Evolutionary conservation across 2,329 filamentous ascomycete species (phyloP), one percentile per base, ranked within the genome.

Genomic region (Herpotrichia juniperi): DNA sequence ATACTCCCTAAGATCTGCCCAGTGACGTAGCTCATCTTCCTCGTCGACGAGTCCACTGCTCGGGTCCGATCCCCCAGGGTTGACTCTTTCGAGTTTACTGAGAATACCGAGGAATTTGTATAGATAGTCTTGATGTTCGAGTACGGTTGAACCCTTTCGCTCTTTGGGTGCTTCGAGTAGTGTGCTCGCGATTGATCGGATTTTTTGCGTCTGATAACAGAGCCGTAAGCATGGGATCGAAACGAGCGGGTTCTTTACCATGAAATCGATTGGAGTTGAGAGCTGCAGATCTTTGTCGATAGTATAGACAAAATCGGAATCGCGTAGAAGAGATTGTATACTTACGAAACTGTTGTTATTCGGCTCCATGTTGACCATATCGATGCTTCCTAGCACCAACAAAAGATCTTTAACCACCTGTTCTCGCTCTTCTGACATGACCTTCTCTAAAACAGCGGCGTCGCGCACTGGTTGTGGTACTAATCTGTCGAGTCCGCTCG

Each of bases 291-390:
- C 8, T 9, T 32, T 8, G 30, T 35, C 30, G 7, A 46, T 30
- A 3, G 17, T 4, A 25, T 46, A 46, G 28, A 35, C 4, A n/a
- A 48, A 26, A 11, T 46, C 21, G n/a, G 24, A 9, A 47, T 16
- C 12, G 28, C 4, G 43, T 16, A 35, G 25, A 46, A n/a, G 31
- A 30, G 22, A 47, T 17, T 7, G 24, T 11, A 46, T 19, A 79
- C 81, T 76, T 80, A 87, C 84, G 63, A 87, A 84, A 51, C 82
- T 85, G 58, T 82, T 82, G 21, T 83, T 85, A 57, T 86, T 87
- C 9, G 84, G 84, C 71, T 96, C 91, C 81, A 96, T 89, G 72
- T 92, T 92, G 53, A 90, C 85, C 78, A 93, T 90, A 42, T 88
- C 89, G 61, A 96, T 90, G 50, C 85, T 90, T 22, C 84, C 83